These are phyloP conservation scores for Strobilomyces confusus DNA, from an alignment of 768 basidiomycete genomes.

Conservation along the genomic window DNA sequence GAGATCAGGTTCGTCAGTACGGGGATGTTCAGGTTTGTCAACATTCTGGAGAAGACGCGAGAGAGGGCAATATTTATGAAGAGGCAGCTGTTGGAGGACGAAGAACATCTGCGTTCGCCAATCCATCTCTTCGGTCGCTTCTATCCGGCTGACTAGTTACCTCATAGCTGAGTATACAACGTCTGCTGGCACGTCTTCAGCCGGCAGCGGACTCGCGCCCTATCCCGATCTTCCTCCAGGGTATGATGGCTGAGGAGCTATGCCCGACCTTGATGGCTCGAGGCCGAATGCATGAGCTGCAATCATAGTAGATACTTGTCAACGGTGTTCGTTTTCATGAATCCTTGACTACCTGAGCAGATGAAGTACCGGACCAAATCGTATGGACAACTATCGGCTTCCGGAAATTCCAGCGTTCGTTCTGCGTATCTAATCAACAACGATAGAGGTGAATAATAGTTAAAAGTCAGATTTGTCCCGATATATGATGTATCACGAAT, in stretches of 20 bases:
- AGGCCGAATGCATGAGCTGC: neutral
- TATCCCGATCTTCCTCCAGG: constrained; percentile 29
- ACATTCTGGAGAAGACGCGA: constrained; percentile 69
- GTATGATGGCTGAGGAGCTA: constrained; percentile 22
- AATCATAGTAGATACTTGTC: neutral
- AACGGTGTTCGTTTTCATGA: neutral
- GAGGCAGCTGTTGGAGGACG: constrained; percentile 42
- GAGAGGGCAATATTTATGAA: constrained; percentile 75
- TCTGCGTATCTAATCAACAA: neutral
- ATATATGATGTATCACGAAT: neutral
- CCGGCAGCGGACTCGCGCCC: constrained; percentile 4
- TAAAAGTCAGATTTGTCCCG: neutral
- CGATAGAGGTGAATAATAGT: constrained; percentile 2
- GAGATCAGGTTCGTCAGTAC: constrained; percentile 67
- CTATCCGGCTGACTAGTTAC: neutral
- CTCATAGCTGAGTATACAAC: constrained; percentile 28
- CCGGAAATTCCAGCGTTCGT: no score
- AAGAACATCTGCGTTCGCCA: constrained; percentile 30
- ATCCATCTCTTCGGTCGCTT: neutral
- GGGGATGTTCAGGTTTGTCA: constrained; percentile 71
- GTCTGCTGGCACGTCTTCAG: constrained; percentile 21
- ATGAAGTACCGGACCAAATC: neutral
- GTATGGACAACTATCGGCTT: no score
- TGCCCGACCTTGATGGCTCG: neutral
- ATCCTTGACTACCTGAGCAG: no score